A percentile compares a stretch with the other conserved stretches of the same genome.
Conservation (phyloP, 2,329 filamentous ascomycete species). For the Pseudogymnoascus sp. region DNA sequence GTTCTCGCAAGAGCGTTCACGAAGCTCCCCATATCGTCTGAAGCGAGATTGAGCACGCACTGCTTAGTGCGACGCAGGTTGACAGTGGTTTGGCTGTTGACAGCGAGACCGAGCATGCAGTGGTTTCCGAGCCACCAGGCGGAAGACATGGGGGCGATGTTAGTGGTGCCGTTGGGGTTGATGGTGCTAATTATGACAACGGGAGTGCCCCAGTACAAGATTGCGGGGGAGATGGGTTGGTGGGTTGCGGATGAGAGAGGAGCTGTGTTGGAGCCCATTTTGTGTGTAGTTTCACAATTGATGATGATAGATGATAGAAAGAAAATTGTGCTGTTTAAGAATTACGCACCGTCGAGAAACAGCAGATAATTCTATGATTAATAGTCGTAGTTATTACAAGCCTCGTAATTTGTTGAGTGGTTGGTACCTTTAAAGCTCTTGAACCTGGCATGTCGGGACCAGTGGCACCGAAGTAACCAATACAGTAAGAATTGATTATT, state of each 20-base stretch:
- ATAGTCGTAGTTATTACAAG: neutral
- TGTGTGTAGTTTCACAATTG: neutral
- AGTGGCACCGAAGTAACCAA: neutral
- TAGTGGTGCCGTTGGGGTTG: conserved; percentile 34
- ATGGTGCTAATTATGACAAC: conserved; percentile 32
- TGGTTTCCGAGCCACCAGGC: conserved; percentile 36
- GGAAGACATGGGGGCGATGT: conserved; percentile 37
- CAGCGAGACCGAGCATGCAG: conserved; percentile 34
- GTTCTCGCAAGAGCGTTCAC: conserved; percentile 16
- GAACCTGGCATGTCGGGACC: neutral
- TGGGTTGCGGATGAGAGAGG: neutral
- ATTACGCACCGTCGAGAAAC: neutral
- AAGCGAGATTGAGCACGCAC: conserved; percentile 35
- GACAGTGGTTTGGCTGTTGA: conserved; percentile 30
- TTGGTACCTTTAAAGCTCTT: neutral
- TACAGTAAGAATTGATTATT: neutral
- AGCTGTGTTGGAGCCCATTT: neutral
- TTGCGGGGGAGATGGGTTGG: conserved; percentile 30
- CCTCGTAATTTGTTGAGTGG: neutral
- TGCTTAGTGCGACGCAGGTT: conserved; percentile 35
- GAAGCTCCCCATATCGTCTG: conserved; percentile 32
- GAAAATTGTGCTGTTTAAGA: neutral
- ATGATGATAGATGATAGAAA: neutral
- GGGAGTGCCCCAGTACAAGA: conserved; percentile 35
- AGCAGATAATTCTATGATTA: neutral